Base-by-base conservation (phyloP, 495 filamentous ascomycete species). In the Podospora fimiseda region DNA sequence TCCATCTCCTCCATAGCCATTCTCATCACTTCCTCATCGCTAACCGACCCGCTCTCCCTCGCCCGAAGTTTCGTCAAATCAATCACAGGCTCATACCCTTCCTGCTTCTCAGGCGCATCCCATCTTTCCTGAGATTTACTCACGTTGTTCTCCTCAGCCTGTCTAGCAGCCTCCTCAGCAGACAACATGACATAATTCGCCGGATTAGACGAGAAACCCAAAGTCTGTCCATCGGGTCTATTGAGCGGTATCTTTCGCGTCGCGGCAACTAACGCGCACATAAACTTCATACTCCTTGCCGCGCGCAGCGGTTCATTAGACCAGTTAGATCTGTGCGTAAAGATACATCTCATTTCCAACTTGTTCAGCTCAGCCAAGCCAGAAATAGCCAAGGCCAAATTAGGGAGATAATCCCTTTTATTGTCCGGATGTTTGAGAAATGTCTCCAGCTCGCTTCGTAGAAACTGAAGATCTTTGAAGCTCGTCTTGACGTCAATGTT, bases 251-350 rank as follows among this genome's bases (percentile, higher is more conserved):
- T 73, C 67, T 81, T 84, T 58, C 83, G 78, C 11, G 89, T 67
- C 18, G 87, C 82, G 7, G 84, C 68, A 18, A 91, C 78, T 14
- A 92, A 67, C 5, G 88, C 88, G 63, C 85, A 89, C 80, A 90
- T 86, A 70, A 93, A 88, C 65, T 87, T 90, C 55, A 82, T 87
- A 47, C 85, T 78, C 22, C 88, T 80, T 16, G 83, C 72, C 13
- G 82, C 75, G 33, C 87, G 79, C 27, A 92, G 73, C 20, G 77
- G 74, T 63, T 90, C 88, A 60, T 88, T 88, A 11, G 86, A 77
- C 86, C 87, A 92, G 68, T 92, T 93, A 48, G 53, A 59, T 46
- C 62, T 59, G 56, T 70, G 64, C 9, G 58, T 75, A 57, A 91
- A 80, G 52, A 83, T 80, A 23, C 86, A 75, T 24, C 73, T 74